These are phyloP conservation scores for Mallotus japonicus DNA, from an alignment of 441 rosid genomes.

Conservation along the genomic window DNA sequence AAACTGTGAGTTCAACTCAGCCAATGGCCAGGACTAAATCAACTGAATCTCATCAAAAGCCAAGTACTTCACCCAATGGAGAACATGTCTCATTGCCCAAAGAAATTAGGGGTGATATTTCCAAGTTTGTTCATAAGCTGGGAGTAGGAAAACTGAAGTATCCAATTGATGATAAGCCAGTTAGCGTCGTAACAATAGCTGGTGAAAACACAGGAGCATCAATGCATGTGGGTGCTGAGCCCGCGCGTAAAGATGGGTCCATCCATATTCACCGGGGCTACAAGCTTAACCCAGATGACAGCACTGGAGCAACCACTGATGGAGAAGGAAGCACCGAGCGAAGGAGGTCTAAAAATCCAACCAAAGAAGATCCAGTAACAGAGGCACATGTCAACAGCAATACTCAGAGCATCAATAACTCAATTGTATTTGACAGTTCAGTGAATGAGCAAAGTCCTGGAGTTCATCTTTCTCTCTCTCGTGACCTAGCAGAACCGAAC, in stretches of 20 bases:
- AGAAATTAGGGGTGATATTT: constrained; percentile 61
- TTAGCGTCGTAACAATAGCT: constrained; percentile 54
- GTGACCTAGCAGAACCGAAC: constrained; percentile 25
- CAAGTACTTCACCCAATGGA: constrained; percentile 21
- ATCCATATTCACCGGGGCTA: constrained; percentile 65
- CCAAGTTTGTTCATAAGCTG: constrained; percentile 56
- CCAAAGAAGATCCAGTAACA: constrained; percentile 32
- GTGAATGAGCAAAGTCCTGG: constrained; percentile 68
- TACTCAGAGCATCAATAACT: constrained; percentile 67
- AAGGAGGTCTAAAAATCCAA: constrained; percentile 24
- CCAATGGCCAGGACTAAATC: constrained; percentile 27
- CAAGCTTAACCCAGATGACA: constrained; percentile 56
- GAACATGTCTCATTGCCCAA: constrained; percentile 43
- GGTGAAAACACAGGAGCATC: constrained; percentile 90
- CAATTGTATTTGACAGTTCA: constrained; percentile 54
- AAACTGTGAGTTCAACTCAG: constrained; percentile 33
- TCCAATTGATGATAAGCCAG: constrained; percentile 40
- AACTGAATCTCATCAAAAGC: constrained; percentile 34
- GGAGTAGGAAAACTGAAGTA: constrained; percentile 37
- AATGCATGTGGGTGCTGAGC: constrained; percentile 54
- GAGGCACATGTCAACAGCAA: constrained; percentile 65
- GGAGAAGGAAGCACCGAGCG: constrained; percentile 41
- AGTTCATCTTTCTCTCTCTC: constrained; percentile 45
- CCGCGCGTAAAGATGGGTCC: constrained; percentile 43
- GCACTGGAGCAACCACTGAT: constrained; percentile 55